Percentiles rank a stretch among this genome's conserved stretches.
Evolutionary conservation across 2,329 filamentous ascomycete species (phyloP).

Genomic region (Cadophora gregata): DNA sequence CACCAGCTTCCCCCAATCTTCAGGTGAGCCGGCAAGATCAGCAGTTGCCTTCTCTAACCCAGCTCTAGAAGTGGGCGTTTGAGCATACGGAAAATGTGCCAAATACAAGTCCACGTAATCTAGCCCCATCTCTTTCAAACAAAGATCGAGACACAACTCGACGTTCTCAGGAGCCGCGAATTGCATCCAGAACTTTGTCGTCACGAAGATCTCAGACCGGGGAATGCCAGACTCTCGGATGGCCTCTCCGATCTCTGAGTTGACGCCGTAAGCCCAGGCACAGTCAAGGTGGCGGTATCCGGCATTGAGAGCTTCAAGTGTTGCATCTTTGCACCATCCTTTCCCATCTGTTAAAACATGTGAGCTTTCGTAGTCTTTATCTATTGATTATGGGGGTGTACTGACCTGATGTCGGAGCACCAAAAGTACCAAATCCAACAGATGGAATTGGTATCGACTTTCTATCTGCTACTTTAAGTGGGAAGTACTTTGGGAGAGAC

Average conservation of each 20-base stretch:
- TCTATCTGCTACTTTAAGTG: not conserved
- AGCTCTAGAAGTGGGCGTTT: no score
- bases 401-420: slow-evolving; percentile 1
- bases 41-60: no score
- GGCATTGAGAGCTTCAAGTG: slow-evolving; percentile 17
- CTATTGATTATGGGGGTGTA: not conserved
- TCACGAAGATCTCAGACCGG: not conserved
- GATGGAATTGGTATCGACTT: not conserved
- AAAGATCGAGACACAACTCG: no score
- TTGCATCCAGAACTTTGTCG: not conserved
- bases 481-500: not conserved
- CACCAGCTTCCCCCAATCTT: no score
- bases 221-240: not conserved
- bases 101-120: no score
- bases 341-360: slow-evolving; percentile 6
- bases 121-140: no score
- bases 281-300: not conserved
- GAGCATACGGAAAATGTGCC: no score
- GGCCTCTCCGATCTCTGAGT: not conserved
- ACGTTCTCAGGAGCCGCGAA: no score
- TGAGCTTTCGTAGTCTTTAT: not conserved
- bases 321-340: slow-evolving; percentile 29
- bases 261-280: not conserved
- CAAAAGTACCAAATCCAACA: not conserved
- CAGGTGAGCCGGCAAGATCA: no score